phyloP scores from a whole-genome alignment of 352 stramenopile species.

The Pythium apleroticum region DNA sequence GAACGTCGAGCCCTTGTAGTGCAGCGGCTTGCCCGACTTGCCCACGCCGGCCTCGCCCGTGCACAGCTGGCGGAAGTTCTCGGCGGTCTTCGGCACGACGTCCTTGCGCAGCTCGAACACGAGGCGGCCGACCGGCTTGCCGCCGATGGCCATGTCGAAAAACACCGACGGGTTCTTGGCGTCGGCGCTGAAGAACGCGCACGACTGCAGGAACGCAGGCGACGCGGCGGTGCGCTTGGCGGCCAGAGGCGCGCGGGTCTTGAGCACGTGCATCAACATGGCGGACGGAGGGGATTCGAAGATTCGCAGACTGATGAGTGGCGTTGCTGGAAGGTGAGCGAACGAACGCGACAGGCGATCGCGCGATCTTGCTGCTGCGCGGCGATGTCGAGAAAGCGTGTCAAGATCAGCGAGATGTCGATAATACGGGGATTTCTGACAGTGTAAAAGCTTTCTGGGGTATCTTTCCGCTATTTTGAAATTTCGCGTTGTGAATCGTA shows the following conservation, averaged over 20 bases:
- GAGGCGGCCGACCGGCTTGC: slow-evolving; percentile 78
- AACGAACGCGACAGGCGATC: background rate
- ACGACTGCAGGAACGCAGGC: slow-evolving; percentile 24
- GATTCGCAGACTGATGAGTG: slow-evolving; percentile 2
- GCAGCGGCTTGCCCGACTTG: slow-evolving; percentile 70
- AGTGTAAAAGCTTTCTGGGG: background rate
- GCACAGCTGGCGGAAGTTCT: slow-evolving; percentile 98
- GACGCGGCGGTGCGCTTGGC: slow-evolving; percentile 19
- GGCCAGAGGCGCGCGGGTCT: slow-evolving; percentile 27
- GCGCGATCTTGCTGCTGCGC: background rate
- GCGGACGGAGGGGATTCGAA: background rate
- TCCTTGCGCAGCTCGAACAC: slow-evolving; percentile 93
- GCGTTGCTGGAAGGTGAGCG: background rate
- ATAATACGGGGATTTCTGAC: background rate
- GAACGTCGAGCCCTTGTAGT: slow-evolving; percentile 91
- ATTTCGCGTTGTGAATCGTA: slow-evolving; percentile 33
- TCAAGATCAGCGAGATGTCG: background rate
- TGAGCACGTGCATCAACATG: slow-evolving; percentile 37
- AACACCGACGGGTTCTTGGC: slow-evolving; percentile 91
- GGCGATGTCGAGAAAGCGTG: background rate
- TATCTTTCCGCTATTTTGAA: slow-evolving; percentile 17
- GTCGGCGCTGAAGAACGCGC: slow-evolving; percentile 55
- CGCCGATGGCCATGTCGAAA: slow-evolving; percentile 97
- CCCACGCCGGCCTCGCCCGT: slow-evolving; percentile 95
- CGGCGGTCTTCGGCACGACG: slow-evolving; percentile 96